phyloP scores from a whole-genome alignment of 1,139 yeast genomes.

The Arxiozyma bovina region DNA sequence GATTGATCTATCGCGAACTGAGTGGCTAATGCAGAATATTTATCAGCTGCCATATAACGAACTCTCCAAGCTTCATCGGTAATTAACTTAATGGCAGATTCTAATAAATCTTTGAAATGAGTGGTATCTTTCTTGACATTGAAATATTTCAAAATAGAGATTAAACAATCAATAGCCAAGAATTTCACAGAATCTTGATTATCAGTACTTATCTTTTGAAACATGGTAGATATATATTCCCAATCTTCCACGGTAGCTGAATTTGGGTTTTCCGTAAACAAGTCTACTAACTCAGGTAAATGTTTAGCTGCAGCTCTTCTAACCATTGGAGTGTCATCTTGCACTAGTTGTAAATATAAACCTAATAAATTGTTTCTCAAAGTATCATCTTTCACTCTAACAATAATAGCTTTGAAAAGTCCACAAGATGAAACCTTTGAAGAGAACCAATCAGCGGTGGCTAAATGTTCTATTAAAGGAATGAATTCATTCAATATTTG shows the following conservation, averaged over 20 bases:
- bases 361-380: conserved; percentile 53
- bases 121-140: conserved; percentile 47
- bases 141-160: conserved; percentile 60
- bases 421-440: conserved; percentile 91
- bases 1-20: conserved; percentile 42
- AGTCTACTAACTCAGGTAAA: conserved; percentile 62
- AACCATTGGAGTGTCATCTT: conserved; percentile 97
- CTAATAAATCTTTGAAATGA: conserved; percentile 53
- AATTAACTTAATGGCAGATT: conserved; percentile 57
- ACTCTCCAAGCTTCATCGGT: conserved; percentile 97
- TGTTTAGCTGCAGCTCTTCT: conserved; percentile 88
- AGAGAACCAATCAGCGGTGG: conserved; percentile 92
- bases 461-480: conserved; percentile 66
- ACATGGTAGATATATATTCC: conserved; percentile 74
- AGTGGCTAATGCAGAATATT: conserved; percentile 65
- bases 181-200: conserved; percentile 94
- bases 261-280: conserved; percentile 39
- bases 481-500: conserved; percentile 64
- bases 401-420: conserved; percentile 62
- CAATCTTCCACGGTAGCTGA: conserved; percentile 45
- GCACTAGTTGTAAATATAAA: conserved; percentile 59
- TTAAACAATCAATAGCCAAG: conserved; percentile 77
- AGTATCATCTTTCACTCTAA: conserved; percentile 46
- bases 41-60: conserved; percentile 93
- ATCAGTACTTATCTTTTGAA: conserved; percentile 69